phyloP scores from a whole-genome alignment of 2,329 filamentous ascomycete species.

The Penicillium vulpinum region DNA sequence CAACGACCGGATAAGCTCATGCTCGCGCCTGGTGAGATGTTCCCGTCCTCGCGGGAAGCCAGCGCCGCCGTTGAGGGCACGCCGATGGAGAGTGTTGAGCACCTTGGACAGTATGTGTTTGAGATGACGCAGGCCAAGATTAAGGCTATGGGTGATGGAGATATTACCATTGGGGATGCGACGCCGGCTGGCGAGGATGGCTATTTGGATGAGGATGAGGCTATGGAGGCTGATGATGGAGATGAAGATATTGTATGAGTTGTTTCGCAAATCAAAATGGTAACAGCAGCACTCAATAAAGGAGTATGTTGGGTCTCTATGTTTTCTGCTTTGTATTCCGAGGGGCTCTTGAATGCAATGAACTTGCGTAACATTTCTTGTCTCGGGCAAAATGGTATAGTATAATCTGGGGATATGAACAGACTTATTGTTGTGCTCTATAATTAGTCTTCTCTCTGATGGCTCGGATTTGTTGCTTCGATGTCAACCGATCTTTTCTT shows the following conservation, averaged over 20 bases:
- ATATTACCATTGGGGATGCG: slow-evolving; percentile 38
- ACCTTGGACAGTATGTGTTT: slow-evolving; percentile 92
- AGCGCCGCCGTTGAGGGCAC: slow-evolving; percentile 55
- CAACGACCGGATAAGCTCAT: slow-evolving; percentile 76
- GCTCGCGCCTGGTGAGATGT: slow-evolving; percentile 84
- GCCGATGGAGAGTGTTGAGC: slow-evolving; percentile 87
- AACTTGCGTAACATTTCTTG: not conserved
- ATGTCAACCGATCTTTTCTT: not conserved
- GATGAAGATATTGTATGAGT: slow-evolving; percentile 39
- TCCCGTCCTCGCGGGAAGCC: slow-evolving; percentile 62
- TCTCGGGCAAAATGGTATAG: not conserved
- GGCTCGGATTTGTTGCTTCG: not conserved
- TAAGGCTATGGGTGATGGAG: slow-evolving; percentile 54
- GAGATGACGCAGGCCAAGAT: slow-evolving; percentile 85
- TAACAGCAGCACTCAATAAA: not conserved
- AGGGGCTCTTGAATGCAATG: not conserved
- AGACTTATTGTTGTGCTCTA: not conserved
- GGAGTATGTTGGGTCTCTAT: not conserved
- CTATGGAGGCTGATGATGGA: slow-evolving; percentile 31
- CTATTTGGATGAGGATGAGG: slow-evolving; percentile 37
- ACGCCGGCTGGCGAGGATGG: slow-evolving; percentile 32
- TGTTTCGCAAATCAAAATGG: slow-evolving; percentile 11
- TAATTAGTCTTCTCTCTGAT: not conserved
- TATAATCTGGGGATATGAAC: not conserved
- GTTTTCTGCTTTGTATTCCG: not conserved